Evolutionary conservation across 805 yeast genomes (phyloP).

Genomic region (Zygotorulaspora danielsina): DNA sequence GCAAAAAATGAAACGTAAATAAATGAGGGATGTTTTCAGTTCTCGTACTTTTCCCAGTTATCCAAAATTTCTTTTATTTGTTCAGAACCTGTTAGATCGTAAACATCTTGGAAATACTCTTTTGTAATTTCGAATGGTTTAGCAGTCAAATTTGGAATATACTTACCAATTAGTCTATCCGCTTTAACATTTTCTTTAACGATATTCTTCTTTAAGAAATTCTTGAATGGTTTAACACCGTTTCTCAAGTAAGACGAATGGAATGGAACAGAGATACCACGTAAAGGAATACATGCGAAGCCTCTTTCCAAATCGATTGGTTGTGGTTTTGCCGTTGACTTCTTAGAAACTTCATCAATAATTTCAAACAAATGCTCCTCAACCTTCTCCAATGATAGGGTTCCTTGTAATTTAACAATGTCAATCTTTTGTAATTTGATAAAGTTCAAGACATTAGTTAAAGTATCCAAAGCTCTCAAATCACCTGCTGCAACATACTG

Average conservation of each 20-base stretch:
- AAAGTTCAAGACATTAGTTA: conserved; percentile 89
- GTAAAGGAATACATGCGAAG: conserved; percentile 95
- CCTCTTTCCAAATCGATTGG: conserved; percentile 98
- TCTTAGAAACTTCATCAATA: conserved; percentile 76
- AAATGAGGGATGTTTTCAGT: no score
- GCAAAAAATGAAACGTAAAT: no score
- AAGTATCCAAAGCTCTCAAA: conserved; percentile 86
- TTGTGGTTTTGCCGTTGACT: conserved; percentile 83
- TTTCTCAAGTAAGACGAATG: conserved; percentile 97
- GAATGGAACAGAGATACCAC: conserved; percentile 99
- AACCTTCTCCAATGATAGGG: conserved; percentile 81
- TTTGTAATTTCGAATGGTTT: conserved; percentile 93
- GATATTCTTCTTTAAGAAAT: conserved; percentile 93
- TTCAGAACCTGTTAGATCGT: conserved; percentile 83
- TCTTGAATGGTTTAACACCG: conserved; percentile 98
- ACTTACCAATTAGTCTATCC: conserved; percentile 86
- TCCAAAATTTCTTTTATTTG: conserved; percentile 86
- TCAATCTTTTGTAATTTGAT: conserved; percentile 93
- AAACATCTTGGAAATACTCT: conserved; percentile 96
- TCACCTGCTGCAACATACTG: conserved; percentile 99
- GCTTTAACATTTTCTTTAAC: conserved; percentile 94
- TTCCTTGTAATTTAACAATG: conserved; percentile 78
- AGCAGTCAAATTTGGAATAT: conserved; percentile 98
- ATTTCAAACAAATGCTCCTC: conserved; percentile 84
- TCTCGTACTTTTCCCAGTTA: conserved; percentile 86